A percentile compares a stretch with the other conserved stretches of the same genome.
Conservation (phyloP, 192 early-diverging fungal genomes). For the Pilaira anomala region DNA sequence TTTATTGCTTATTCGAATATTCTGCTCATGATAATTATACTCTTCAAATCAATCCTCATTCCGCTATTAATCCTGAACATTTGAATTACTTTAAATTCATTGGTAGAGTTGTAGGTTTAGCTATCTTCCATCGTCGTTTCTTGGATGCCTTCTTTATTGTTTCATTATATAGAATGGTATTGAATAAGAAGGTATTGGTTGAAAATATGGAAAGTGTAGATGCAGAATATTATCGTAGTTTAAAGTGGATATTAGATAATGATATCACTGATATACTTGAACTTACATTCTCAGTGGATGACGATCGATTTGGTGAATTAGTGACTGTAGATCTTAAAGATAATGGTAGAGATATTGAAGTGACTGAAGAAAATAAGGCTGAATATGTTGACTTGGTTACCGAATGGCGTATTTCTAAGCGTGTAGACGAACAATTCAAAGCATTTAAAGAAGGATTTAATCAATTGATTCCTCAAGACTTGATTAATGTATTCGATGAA, state of each 20-base stretch:
- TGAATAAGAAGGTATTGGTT: slow-evolving; percentile 84
- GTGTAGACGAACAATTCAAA: slow-evolving; percentile 94
- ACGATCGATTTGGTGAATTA: slow-evolving; percentile 88
- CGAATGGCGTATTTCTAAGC: slow-evolving; percentile 83
- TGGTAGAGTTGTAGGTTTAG: slow-evolving; percentile 92
- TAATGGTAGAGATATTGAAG: slow-evolving; percentile 84
- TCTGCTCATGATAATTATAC: slow-evolving; percentile 98
- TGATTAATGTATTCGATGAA: slow-evolving; percentile 96
- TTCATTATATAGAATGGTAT: slow-evolving; percentile 95
- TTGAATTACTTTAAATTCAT: slow-evolving; percentile 98
- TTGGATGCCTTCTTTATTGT: slow-evolving; percentile 95
- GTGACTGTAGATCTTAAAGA: slow-evolving; percentile 88
- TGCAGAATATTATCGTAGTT: slow-evolving; percentile 84
- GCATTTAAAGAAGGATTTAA: slow-evolving; percentile 96
- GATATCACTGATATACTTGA: slow-evolving; percentile 85
- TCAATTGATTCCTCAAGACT: slow-evolving; percentile 92
- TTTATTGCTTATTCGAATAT: slow-evolving; percentile 88
- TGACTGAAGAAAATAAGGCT: slow-evolving; percentile 94
- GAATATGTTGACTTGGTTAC: slow-evolving; percentile 93
- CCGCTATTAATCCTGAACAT: slow-evolving; percentile 94
- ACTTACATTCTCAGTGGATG: slow-evolving; percentile 88
- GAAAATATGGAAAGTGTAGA: slow-evolving; percentile 95
- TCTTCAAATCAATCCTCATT: slow-evolving; percentile 95
- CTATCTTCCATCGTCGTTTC: slow-evolving; percentile 96
- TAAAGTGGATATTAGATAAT: slow-evolving; percentile 95